Conservation (phyloP, 768 basidiomycete species). For the Solioccasus polychromus region DNA sequence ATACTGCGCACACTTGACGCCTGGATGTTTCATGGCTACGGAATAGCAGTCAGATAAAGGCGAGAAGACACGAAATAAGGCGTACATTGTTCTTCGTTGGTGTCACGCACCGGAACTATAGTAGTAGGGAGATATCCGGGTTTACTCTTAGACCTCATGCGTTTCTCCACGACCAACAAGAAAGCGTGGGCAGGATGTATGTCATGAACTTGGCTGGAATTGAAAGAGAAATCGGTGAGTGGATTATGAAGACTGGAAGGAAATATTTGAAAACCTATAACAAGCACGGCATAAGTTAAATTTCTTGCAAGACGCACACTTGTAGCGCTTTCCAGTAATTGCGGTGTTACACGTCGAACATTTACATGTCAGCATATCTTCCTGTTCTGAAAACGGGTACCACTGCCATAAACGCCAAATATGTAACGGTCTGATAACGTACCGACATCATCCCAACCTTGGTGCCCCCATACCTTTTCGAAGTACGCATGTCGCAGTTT, state of each 20-base stretch:
- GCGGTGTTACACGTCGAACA: slow-evolving; percentile 81
- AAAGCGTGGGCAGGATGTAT: slow-evolving; percentile 90
- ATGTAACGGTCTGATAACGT: slow-evolving; percentile 28
- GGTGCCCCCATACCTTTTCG: slow-evolving; percentile 82
- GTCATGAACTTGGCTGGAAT: slow-evolving; percentile 78
- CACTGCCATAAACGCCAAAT: slow-evolving; percentile 2
- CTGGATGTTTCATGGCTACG: slow-evolving; percentile 72
- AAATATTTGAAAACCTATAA: slow-evolving; percentile 55
- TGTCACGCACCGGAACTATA: slow-evolving; percentile 34
- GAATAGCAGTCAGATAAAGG: slow-evolving; percentile 5
- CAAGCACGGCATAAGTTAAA: slow-evolving; percentile 82
- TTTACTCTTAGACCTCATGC: slow-evolving; percentile 38
- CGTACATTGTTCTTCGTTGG: slow-evolving; percentile 62
- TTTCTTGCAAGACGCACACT: slow-evolving; percentile 77
- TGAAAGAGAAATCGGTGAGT: background rate
- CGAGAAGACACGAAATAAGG: background rate
- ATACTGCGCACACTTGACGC: slow-evolving; percentile 85
- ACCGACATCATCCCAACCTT: slow-evolving; percentile 91
- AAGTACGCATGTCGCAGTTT: slow-evolving; percentile 79
- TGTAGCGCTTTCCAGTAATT: slow-evolving; percentile 67
- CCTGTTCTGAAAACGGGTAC: slow-evolving; percentile 53
- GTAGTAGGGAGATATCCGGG: slow-evolving; percentile 31
- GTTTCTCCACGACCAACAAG: slow-evolving; percentile 71
- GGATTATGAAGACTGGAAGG: background rate
- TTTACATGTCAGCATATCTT: slow-evolving; percentile 57